These are phyloP conservation scores for Bretschneidera sinensis DNA, from an alignment of 345 rosid genomes.

Conservation along the genomic window DNA sequence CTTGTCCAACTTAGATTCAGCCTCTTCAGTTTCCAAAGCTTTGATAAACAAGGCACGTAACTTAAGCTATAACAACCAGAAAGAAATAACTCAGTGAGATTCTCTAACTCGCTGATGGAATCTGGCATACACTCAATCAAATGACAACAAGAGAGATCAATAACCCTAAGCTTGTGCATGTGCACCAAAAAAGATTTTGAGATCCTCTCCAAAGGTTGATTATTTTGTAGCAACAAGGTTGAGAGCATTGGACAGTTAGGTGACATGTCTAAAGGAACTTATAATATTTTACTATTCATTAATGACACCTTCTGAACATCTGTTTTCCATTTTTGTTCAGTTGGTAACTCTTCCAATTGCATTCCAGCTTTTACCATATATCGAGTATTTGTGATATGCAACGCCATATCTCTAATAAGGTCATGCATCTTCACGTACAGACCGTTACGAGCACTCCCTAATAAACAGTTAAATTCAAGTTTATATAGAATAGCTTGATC, in stretches of 20 bases:
- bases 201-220: neutral
- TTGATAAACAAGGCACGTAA: too few species aligned
- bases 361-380: too few species aligned
- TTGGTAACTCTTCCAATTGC: conserved; percentile 6
- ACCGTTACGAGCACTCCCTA: neutral
- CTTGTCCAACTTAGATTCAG: neutral
- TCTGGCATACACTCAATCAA: neutral
- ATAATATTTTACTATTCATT: conserved; percentile 3
- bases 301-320: too few species aligned
- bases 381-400: too few species aligned
- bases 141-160: conserved; percentile 11
- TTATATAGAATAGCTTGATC: conserved; percentile 2
- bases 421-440: too few species aligned
- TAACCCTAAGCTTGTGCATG: too few species aligned
- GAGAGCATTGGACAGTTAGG: conserved; percentile 21
- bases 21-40: too few species aligned
- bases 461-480: conserved; percentile 9
- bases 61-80: rapidly evolving
- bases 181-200: conserved; percentile 13
- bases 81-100: conserved; percentile 14
- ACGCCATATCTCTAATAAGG: too few species aligned
- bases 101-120: conserved; percentile 1
- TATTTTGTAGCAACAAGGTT: conserved; percentile 8
- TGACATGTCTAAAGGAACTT: conserved; percentile 2
- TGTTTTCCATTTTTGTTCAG: conserved; percentile 4